Base-by-base conservation (phyloP, 1,284 basidiomycete genomes). In the Marasmius fiardii region DNA sequence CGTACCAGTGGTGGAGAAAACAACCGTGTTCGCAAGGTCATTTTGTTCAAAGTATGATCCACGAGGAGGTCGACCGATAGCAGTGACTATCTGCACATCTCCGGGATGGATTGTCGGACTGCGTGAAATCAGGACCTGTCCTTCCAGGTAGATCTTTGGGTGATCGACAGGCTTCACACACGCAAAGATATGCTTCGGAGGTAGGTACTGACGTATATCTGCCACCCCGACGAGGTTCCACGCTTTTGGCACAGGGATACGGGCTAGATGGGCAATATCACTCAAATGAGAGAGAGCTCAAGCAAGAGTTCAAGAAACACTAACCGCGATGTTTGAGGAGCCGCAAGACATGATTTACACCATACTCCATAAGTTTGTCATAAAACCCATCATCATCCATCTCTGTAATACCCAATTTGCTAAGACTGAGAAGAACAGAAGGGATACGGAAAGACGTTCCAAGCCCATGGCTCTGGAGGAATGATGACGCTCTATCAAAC, bases 201-300 rank as follows among this genome's bases (percentile, higher is more conserved):
- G 28, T 10, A 88, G 73, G 53, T 72, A 78, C 3, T 70, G 65
- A 57, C 85, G 79, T 0, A 81, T 72, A 63, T 89, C 87, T 2
- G 85, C 84, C 4, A 89, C 78, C 0, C 87, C 88, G 3, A 88
- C 86, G 1, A 90, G 65, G 0, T 83, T 88, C 74, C 79, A 85
- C 2, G 79, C 81, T 10, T 73, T 68, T 0, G 79, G 79, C 5
- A 90, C 73, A 10, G 83, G 85, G 48, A 90, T 89, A 7, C 86
- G 77, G 1, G 86, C 86, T 60, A 20, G 6, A 21, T 48, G 18
- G 33, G 16, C 33, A 39, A 23, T 21, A n/a, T 16, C 16, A 43
- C 21, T 21, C 20, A 23, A 14, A 26, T 24, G 35, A 34, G 24
- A 8, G 23, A 41, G 3, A 34, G 14, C 35, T 53, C 21, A 18